These are phyloP conservation scores for Suillus sp. DNA, from an alignment of 768 basidiomycete species.

Conservation along the genomic window DNA sequence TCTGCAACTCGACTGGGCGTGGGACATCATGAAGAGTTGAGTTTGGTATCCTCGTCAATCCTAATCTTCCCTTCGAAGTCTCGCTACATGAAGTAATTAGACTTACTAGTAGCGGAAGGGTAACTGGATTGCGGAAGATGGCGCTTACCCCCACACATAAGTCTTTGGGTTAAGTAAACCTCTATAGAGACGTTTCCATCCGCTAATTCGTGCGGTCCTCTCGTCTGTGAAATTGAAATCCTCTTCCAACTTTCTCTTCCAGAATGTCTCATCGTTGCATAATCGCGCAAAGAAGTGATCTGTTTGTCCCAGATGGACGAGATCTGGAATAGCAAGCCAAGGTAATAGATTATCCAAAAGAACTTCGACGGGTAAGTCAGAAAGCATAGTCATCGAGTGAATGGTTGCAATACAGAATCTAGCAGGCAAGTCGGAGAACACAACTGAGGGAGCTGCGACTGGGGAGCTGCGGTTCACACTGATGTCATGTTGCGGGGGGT, in stretches of 20 bases:
- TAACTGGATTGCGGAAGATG: neutral
- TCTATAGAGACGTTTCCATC: conserved; percentile 81
- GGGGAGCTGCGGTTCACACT: neutral
- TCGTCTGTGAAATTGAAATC: conserved; percentile 82
- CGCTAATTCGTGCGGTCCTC: conserved; percentile 70
- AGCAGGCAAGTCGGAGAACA: conserved; percentile 53
- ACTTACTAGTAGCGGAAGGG: conserved; percentile 3
- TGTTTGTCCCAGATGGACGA: conserved; percentile 61
- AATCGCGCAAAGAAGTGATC: conserved; percentile 63
- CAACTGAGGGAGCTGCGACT: conserved; percentile 12
- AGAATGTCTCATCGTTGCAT: conserved; percentile 74
- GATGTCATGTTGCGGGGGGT: conserved; percentile 13
- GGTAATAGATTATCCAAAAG: conserved; percentile 74
- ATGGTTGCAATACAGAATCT: conserved; percentile 61
- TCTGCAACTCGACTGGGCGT: conserved; percentile 61
- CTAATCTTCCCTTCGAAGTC: conserved; percentile 63
- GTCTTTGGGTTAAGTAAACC: conserved; percentile 58
- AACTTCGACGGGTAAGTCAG: conserved; percentile 74
- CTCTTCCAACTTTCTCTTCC: conserved; percentile 65
- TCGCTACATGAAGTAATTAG: conserved; percentile 46
- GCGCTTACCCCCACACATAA: conserved; percentile 63
- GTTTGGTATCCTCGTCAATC: conserved; percentile 42
- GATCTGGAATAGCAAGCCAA: conserved; percentile 50
- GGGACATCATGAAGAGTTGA: conserved; percentile 47
- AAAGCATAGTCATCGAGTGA: conserved; percentile 40